Conservation (phyloP, 2,329 filamentous ascomycete genomes). For the Tolypocladium endophyticum region DNA sequence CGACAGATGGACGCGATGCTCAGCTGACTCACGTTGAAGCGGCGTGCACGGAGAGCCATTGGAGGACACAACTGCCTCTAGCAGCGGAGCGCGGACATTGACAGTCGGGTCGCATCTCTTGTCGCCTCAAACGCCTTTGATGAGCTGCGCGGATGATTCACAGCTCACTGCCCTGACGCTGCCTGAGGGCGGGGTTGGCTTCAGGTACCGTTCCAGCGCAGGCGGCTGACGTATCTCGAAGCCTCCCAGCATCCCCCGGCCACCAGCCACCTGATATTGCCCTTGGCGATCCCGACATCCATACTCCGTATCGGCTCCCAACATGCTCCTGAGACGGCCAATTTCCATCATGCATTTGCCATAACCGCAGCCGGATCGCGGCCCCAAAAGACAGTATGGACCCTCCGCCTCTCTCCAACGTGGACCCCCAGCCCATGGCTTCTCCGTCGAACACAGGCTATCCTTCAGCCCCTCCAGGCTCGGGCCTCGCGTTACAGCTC, state of each 20-base stretch:
- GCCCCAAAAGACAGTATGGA: background rate
- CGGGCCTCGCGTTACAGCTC: constrained; percentile 9
- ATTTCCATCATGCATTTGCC: background rate
- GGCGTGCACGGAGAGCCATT: background rate
- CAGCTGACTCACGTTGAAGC: no score
- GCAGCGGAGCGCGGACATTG: background rate
- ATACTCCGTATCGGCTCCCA: background rate
- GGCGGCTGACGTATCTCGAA: background rate
- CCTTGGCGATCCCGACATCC: background rate
- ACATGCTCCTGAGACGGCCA: background rate
- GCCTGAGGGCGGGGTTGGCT: background rate
- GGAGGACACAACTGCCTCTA: background rate
- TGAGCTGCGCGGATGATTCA: background rate
- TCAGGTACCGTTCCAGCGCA: background rate
- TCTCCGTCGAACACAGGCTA: constrained; percentile 8
- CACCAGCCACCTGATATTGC: background rate
- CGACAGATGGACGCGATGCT: background rate
- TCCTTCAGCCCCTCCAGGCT: constrained; percentile 7
- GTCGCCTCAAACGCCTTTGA: background rate
- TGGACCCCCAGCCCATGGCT: constrained; percentile 7
- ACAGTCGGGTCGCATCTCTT: background rate
- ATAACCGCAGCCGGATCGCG: background rate
- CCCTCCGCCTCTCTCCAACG: background rate
- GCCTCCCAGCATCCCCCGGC: background rate
- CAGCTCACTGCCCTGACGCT: background rate